phyloP scores from a whole-genome alignment of 106 monocot species.

The Acorus gramineus region DNA sequence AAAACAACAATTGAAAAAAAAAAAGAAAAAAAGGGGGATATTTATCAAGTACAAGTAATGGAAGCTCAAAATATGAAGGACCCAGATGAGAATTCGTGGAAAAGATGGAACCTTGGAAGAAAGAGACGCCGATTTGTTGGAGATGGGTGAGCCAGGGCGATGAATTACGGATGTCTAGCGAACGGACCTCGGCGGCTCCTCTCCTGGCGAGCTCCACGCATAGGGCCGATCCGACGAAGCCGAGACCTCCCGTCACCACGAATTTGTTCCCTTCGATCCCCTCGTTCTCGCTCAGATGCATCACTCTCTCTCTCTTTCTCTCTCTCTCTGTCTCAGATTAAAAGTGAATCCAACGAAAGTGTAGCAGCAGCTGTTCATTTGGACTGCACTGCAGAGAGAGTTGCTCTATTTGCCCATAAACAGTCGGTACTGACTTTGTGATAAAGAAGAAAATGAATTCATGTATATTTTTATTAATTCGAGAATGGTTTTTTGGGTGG shows the following conservation, averaged over 20 bases:
- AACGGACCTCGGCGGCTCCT: conserved; percentile 82
- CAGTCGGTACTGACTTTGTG: too few relatives aligned
- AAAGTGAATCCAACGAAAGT: too few relatives aligned
- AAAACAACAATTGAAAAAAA: too few relatives aligned
- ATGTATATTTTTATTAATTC: too few relatives aligned
- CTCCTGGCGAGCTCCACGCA: conserved; percentile 75
- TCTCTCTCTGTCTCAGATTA: conserved; percentile 6
- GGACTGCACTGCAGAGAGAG: too few relatives aligned
- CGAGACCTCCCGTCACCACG: conserved; percentile 83
- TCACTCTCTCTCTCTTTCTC: conserved; percentile 8
- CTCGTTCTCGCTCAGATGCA: conserved; percentile 95
- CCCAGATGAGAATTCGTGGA: neutral
- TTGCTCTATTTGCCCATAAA: too few relatives aligned
- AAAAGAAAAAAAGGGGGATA: too few relatives aligned
- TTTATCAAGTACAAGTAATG: too few relatives aligned
- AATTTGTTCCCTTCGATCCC: conserved; percentile 71
- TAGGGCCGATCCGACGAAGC: conserved; percentile 83
- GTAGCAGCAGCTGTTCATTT: too few relatives aligned
- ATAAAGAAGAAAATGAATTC: too few relatives aligned
- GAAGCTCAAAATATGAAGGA: too few relatives aligned
- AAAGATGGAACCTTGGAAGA: conserved; percentile 44
- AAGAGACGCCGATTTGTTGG: conserved; percentile 34
- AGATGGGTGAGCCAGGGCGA: conserved; percentile 70
- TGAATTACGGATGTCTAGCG: conserved; percentile 54
- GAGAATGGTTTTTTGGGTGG: too few relatives aligned